phyloP scores from a whole-genome alignment of 495 filamentous ascomycete species.

The Viridothelium virens region DNA sequence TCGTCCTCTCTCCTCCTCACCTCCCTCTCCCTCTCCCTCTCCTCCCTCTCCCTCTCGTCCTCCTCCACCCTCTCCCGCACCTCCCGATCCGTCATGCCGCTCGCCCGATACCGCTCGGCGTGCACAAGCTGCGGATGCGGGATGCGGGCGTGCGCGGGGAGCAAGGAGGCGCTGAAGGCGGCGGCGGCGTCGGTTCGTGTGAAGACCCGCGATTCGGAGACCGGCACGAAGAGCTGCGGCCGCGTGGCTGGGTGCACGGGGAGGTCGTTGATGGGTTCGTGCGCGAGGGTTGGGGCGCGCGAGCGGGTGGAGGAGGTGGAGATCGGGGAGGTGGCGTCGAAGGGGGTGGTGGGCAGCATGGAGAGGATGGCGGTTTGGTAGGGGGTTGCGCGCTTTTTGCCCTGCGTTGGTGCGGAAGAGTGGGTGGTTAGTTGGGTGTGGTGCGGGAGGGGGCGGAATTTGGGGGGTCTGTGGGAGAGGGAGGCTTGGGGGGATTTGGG shows the following conservation, averaged over 20 bases:
- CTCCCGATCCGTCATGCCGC: constrained; percentile 40
- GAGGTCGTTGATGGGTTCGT: constrained; percentile 90
- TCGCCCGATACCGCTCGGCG: constrained; percentile 46
- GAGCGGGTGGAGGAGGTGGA: no score
- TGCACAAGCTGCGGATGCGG: constrained; percentile 78
- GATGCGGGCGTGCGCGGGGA: constrained; percentile 77
- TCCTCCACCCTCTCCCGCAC: constrained; percentile 35
- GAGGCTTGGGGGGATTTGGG: constrained; percentile 12
- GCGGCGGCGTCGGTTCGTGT: constrained; percentile 82
- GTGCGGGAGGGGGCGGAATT: not conserved
- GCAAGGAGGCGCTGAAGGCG: constrained; percentile 65
- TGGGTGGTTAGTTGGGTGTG: not conserved
- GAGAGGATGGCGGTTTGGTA: constrained; percentile 66
- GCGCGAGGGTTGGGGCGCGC: no score
- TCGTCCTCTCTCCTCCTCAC: constrained; percentile 38
- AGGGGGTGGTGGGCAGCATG: constrained; percentile 63
- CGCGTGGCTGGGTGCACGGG: constrained; percentile 70
- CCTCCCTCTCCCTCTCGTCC: constrained; percentile 22
- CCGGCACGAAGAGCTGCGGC: constrained; percentile 82
- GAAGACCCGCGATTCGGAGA: constrained; percentile 82
- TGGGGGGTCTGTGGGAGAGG: not conserved
- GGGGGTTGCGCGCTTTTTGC: constrained; percentile 64
- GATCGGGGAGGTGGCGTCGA: constrained; percentile 28
- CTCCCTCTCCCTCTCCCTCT: constrained; percentile 35
- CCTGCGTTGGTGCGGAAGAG: constrained; percentile 45